These are phyloP conservation scores for Phlyctochytrium bullatum DNA, from an alignment of 192 early-diverging fungal genomes.

Conservation along the genomic window DNA sequence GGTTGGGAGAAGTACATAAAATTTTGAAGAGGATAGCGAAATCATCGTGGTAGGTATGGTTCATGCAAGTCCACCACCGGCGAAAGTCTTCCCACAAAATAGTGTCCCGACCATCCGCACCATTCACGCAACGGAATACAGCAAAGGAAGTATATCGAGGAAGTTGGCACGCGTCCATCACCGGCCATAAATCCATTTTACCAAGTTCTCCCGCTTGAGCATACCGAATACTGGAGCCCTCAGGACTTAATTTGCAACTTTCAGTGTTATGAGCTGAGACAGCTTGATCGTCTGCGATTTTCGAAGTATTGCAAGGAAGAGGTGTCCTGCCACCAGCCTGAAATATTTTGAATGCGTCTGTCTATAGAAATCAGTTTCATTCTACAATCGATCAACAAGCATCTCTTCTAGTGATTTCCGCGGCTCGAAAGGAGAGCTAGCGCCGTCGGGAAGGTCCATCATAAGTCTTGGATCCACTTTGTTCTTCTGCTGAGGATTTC, in stretches of 20 bases:
- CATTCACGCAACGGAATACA: slow-evolving; percentile 23
- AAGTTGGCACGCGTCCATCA: slow-evolving; percentile 25
- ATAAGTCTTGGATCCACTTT: too few species aligned
- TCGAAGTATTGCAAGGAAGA: too few species aligned
- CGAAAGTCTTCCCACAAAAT: neutral
- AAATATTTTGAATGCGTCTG: too few species aligned
- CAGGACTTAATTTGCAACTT: too few species aligned
- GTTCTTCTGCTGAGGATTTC: slow-evolving; percentile 5
- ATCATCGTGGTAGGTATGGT: slow-evolving; percentile 21
- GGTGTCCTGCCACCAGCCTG: too few species aligned
- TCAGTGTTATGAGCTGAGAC: too few species aligned
- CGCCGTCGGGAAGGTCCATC: too few species aligned
- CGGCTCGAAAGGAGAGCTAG: too few species aligned
- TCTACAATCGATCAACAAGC: too few species aligned
- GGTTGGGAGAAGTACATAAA: slow-evolving; percentile 3
- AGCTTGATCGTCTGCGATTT: too few species aligned
- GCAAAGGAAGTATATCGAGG: slow-evolving; percentile 32
- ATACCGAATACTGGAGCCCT: neutral
- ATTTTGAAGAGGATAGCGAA: slow-evolving; percentile 21
- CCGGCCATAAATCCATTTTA: slow-evolving; percentile 25
- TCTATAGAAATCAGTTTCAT: too few species aligned
- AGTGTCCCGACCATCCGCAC: neutral
- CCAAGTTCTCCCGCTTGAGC: slow-evolving; percentile 3
- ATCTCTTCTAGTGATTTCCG: neutral
- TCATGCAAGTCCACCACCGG: slow-evolving; percentile 20